Evolutionary conservation across 768 basidiomycete genomes (phyloP), one percentile per base, ranked within the genome.

Genomic region (Asterophora lycoperdoides): DNA sequence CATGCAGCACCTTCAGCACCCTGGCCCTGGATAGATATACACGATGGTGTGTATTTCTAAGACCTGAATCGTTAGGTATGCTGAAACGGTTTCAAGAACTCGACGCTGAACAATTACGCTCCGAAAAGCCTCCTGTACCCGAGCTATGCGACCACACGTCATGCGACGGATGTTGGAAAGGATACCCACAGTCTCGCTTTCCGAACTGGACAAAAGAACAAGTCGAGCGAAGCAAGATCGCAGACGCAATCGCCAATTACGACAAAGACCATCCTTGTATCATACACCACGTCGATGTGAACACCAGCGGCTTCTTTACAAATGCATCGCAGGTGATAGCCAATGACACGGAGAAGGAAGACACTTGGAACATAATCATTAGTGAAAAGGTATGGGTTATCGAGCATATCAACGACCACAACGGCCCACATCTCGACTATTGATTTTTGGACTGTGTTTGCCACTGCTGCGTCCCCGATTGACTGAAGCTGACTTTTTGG

Each of bases 131-230:
- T 1, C 68, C 72, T 3, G 65, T 73, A 8, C 71, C 72, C 1
- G 52, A 55, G 7, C 57, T 59, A 17, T 76, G 74, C 50, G 60
- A 68, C 40, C 75, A 74, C 43, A 50, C 46, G 13, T 44, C 49
- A 30, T 75, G 75, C 49, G 48, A 60, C 14, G 64, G 63, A 8
- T 75, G 74, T 51, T 75, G 71, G 70, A 64, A 35, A 44, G 61
- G 60, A 0, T 77, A 75, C 48, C 75, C 75, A 5, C 69, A 75
- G 40, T 73, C 73, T 6, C 63, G 63, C 30, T 83, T 78, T 53
- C 79, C 77, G 13, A 82, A 80, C 48, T 81, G 81, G 81, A 80
- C 78, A 0, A 53, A 59, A 8, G 57, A 57, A 10, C 80, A 81
- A 51, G 67, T 73, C 3, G 53, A 55, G 32, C 68, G 69, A 44